These are phyloP conservation scores for Hyaloperonospora arabidopsidis DNA, from an alignment of 352 stramenopile genomes.

Conservation along the genomic window DNA sequence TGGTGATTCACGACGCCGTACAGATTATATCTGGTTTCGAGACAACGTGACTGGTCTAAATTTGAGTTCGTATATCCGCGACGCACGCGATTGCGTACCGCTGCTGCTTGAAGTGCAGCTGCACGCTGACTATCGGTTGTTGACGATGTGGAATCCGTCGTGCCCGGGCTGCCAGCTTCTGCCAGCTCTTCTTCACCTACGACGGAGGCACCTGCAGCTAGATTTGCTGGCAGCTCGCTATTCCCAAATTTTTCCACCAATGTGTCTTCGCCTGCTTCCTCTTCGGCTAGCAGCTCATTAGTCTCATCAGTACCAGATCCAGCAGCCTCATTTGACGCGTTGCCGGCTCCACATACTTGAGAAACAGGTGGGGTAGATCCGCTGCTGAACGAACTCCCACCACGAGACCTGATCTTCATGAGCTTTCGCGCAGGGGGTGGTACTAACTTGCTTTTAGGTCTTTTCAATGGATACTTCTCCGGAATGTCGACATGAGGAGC, in stretches of 20 bases:
- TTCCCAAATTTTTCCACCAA: constrained; percentile 20
- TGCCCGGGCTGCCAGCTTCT: constrained; percentile 7
- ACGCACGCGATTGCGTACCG: constrained; percentile 57
- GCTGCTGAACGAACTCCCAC: constrained; percentile 20
- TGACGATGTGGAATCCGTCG: constrained; percentile 8
- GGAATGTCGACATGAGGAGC: constrained; percentile 73
- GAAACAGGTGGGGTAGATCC: constrained; percentile 13
- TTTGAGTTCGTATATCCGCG: constrained; percentile 86
- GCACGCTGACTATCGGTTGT: constrained; percentile 22
- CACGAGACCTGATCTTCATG: constrained; percentile 28
- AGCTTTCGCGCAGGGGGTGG: constrained; percentile 21
- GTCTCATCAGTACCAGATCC: constrained; percentile 8
- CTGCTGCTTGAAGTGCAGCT: constrained; percentile 23
- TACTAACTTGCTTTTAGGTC: constrained; percentile 21
- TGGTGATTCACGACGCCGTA: constrained; percentile 87
- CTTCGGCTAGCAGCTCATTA: constrained; percentile 4
- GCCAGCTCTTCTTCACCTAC: constrained; percentile 15
- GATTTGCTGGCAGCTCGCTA: constrained; percentile 13
- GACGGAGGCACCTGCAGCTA: constrained; percentile 4
- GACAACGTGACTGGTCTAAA: constrained; percentile 75
- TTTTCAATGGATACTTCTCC: constrained; percentile 73
- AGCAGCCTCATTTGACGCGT: constrained; percentile 11
- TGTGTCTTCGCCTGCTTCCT: constrained; percentile 9
- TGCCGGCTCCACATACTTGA: constrained; percentile 7
- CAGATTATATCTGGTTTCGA: constrained; percentile 84